Evolutionary conservation across 176 grass and related monocot genomes (phyloP).

Genomic region (Oryza coarctata): DNA sequence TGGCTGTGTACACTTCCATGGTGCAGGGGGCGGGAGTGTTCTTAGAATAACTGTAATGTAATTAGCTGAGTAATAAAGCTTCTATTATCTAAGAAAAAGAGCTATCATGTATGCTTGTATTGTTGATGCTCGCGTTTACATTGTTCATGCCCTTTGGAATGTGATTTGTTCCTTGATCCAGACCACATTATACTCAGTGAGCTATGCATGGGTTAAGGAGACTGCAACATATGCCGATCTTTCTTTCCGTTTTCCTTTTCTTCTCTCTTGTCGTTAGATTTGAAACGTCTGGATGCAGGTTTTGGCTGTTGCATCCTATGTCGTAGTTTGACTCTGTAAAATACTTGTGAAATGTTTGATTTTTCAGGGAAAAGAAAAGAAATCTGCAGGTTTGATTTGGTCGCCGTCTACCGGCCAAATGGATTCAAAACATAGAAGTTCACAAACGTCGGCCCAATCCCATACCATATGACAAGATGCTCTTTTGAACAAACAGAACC

Average conservation of each 20-base stretch:
- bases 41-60: too few species aligned
- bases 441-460: background rate
- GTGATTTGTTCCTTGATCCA: background rate
- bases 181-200: background rate
- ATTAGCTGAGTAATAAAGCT: too few species aligned
- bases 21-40: too few species aligned
- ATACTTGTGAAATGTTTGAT: background rate
- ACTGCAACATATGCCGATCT: background rate
- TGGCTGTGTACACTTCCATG: too few species aligned
- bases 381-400: background rate
- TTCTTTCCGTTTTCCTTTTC: background rate
- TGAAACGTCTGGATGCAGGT: background rate
- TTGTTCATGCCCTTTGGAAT: background rate
- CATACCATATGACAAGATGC: background rate
- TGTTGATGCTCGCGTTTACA: slow-evolving; percentile 11
- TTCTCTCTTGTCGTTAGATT: background rate
- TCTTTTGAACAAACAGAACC: background rate
- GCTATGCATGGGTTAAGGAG: background rate
- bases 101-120: background rate
- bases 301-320: background rate
- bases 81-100: too few species aligned
- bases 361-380: background rate
- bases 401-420: background rate
- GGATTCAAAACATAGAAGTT: background rate
- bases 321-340: background rate